Evolutionary conservation across 208 protist genomes (phyloP).

Genomic region (Trypanosoma brucei): DNA sequence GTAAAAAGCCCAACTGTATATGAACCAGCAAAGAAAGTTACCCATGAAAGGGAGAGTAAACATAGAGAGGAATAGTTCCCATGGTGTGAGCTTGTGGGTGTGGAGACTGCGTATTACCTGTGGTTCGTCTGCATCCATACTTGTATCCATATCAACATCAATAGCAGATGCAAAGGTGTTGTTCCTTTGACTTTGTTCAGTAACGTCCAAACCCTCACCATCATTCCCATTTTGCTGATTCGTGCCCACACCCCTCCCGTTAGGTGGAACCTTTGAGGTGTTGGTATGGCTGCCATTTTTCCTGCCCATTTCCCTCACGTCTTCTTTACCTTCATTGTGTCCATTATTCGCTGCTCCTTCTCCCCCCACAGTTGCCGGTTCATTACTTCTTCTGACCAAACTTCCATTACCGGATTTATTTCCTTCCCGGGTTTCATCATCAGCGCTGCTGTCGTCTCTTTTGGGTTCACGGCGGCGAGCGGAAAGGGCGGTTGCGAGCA

Average conservation of each 20-base stretch:
- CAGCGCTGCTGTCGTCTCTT: not conserved
- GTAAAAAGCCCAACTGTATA: constrained; percentile 80
- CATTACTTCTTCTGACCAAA: too few relatives aligned
- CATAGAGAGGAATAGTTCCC: constrained; percentile 45
- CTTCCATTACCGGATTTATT: too few relatives aligned
- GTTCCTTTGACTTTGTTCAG: too few relatives aligned
- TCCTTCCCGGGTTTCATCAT: not conserved
- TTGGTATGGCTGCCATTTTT: too few relatives aligned
- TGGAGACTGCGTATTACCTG: constrained; percentile 7
- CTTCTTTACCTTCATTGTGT: too few relatives aligned
- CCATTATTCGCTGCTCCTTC: not conserved
- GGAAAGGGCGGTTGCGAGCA: constrained; percentile 61
- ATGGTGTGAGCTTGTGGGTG: constrained; percentile 26
- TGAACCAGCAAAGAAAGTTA: constrained; percentile 75
- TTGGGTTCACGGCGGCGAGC: not conserved
- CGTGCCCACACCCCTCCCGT: too few relatives aligned
- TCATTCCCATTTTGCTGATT: not conserved
- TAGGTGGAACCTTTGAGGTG: too few relatives aligned
- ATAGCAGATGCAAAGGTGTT: not conserved
- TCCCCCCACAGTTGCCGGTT: not conserved
- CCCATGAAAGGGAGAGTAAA: constrained; percentile 49
- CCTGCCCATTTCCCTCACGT: too few relatives aligned
- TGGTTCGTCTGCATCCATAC: not conserved
- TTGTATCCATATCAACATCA: not conserved
- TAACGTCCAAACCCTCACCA: not conserved